Base-by-base conservation (phyloP, 2,329 filamentous ascomycete genomes). In the Aspergillus fructus region DNA sequence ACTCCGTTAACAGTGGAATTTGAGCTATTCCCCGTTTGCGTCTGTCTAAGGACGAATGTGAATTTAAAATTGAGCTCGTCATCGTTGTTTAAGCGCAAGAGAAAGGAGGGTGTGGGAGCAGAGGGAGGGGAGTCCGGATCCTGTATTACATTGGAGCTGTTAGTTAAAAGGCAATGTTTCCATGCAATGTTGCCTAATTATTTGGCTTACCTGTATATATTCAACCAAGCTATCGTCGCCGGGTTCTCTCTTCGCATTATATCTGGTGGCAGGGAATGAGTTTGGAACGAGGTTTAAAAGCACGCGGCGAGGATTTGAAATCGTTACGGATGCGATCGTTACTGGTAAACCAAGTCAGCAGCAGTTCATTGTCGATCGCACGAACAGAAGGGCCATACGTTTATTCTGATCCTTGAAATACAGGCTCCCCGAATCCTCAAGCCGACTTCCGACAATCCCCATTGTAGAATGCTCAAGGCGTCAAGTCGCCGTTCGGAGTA, bases 11-110 rank as follows among this genome's bases (percentile, higher is more conserved):
- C 75, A 56, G 74, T 77, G 6, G 74, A 81, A 65, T 70, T 87
- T 79, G 68, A 85, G 79, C 64, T 65, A 46, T 74, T 71, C n/a
- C 72, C 68, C 39, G 76, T 75, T 67, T 79, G 73, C 37, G 75
- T 77, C 67, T 85, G 84, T 62, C 84, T 78, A 63, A 96, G 81
- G 62, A 94, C 83, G 72, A 97, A 97, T 40, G 90, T 94, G 74
- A 97, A 99, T 67, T 88, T 91, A 77, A 99, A 96, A 64, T 86
- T 86, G 54, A 99, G 86, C 64, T 99, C 94, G 65, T 97, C 94
- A 65, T 96, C 92, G 76, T 93, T 94, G 65, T 82, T 85, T 50
- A 99, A 80, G 71, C 96, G 94, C 57, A 97, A 81, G 50, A 99
- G 84, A 73, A 97, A 96, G 59, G 82, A 83, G 8, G 92, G 90